Base-by-base conservation (phyloP, 2,329 filamentous ascomycete genomes). In the Pseudocercospora fijiensis region DNA sequence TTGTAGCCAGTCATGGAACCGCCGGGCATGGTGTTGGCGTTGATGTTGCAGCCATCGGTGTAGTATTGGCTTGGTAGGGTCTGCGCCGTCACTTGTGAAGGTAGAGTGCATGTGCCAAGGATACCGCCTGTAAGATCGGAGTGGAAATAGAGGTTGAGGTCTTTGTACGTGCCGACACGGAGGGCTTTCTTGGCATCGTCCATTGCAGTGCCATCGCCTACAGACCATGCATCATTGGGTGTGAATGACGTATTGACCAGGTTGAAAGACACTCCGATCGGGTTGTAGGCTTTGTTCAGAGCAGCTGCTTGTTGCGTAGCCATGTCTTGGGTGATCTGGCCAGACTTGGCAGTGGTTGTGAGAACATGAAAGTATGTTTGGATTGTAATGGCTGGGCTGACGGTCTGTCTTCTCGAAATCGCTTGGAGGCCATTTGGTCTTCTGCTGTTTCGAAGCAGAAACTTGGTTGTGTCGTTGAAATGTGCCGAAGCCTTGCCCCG, bases 71-170 rank as follows among this genome's bases (percentile, higher is more conserved):
- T 30, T 1, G 61, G 51, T 0, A 61, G 51, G 1, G 67, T 63
- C 69, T 76, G 71, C 68, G 79, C 68, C 6, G 70, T 74, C 9
- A 82, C 72, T 60, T 75, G 70, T 6, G 74, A 73, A 4, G 78
- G 78, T 20, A 86, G 75, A 0, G 82, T 84, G 76, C 84, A 86
- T 58, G 82, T 83, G 1, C 84, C 84, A 2, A 87, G 78, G 3
- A 86, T 74, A 57, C 73, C 74, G 59, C 77, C 76, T 5, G 71
- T 62, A 26, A 86, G 78, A 61, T 86, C 78, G 30, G 82, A 83
- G 73, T 86, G 83, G 76, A 86, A 86, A 76, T 86, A 87, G 64
- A 87, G 76, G 73, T 87, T 87, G 37, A 86, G 78, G 1, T 81
- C 80, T 43, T 70, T 66, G 74, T 87, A 87, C 43, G 73, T 81